A percentile compares a stretch with the other conserved stretches of the same genome.
These are phyloP conservation scores for Strigomonas culicis DNA, from an alignment of 208 protist species.

Conservation along the genomic window DNA sequence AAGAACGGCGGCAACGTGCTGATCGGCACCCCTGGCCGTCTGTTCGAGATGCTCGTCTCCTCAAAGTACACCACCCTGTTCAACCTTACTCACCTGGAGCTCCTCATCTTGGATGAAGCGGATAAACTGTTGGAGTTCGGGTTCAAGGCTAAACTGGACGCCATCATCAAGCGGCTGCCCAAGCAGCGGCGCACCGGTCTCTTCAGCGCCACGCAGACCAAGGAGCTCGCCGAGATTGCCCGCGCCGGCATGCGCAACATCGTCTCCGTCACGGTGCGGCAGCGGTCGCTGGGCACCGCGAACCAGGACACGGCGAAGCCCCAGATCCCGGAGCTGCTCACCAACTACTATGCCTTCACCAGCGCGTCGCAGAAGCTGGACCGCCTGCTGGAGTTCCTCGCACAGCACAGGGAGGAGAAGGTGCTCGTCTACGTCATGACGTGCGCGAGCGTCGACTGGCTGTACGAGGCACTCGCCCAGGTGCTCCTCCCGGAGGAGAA, in stretches of 20 bases:
- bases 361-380: constrained; percentile 83
- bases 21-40: constrained; percentile 87
- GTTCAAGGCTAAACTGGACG: constrained; percentile 91
- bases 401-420: constrained; percentile 60
- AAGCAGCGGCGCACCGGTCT: constrained; percentile 90
- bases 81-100: constrained; percentile 77
- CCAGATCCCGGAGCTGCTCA: constrained; percentile 84
- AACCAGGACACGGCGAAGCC: constrained; percentile 49
- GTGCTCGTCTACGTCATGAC: constrained; percentile 93
- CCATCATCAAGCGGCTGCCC: constrained; percentile 83
- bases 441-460: constrained; percentile 90
- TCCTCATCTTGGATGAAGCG: constrained; percentile 93
- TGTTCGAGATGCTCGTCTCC: constrained; percentile 90
- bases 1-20: constrained; percentile 83
- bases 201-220: constrained; percentile 94
- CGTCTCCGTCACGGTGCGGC: constrained; percentile 81
- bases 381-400: constrained; percentile 78
- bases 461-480: constrained; percentile 64
- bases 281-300: constrained; percentile 23
- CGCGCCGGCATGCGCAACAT: constrained; percentile 90
- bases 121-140: constrained; percentile 93
- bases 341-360: constrained; percentile 85
- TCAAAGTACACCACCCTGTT: constrained; percentile 76
- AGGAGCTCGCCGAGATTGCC: constrained; percentile 85
- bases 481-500: constrained; percentile 59